These are phyloP conservation scores for Patellifolia procumbens DNA, from an alignment of 179 eudicot species.

Conservation along the genomic window DNA sequence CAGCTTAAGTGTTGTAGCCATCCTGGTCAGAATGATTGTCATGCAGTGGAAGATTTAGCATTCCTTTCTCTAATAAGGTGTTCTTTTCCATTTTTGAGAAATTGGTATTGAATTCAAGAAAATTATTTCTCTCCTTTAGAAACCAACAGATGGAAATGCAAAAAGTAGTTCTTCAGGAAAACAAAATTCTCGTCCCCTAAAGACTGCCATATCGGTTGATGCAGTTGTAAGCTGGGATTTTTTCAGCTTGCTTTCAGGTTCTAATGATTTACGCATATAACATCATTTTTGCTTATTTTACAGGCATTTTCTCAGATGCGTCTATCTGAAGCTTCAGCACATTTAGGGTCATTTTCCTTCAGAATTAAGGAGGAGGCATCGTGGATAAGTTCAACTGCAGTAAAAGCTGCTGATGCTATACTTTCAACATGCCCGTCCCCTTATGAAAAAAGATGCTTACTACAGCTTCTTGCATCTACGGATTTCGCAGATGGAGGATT, in stretches of 20 bases:
- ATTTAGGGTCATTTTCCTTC: constrained; percentile 80
- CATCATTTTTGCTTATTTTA: constrained; percentile 10
- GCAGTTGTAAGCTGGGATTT: neutral
- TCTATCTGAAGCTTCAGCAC: constrained; percentile 89
- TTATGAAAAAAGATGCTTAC: constrained; percentile 88
- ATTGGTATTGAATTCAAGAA: neutral
- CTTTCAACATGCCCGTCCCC: constrained; percentile 90
- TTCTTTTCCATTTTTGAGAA: neutral
- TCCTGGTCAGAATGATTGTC: no score
- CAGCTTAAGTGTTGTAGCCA: no score
- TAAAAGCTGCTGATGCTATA: constrained; percentile 89
- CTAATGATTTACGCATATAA: neutral
- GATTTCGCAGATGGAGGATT: constrained; percentile 93
- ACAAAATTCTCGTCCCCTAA: neutral
- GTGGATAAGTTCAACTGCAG: constrained; percentile 84
- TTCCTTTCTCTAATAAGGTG: neutral
- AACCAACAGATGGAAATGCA: neutral
- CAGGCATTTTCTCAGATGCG: constrained; percentile 99
- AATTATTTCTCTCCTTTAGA: neutral
- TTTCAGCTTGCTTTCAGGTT: neutral
- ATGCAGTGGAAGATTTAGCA: neutral
- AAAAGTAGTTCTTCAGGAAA: neutral
- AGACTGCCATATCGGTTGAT: neutral
- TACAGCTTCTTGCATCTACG: constrained; percentile 79
- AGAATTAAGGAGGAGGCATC: constrained; percentile 83